phyloP scores from a whole-genome alignment of 106 monocot species.

The Chionographis japonica region DNA sequence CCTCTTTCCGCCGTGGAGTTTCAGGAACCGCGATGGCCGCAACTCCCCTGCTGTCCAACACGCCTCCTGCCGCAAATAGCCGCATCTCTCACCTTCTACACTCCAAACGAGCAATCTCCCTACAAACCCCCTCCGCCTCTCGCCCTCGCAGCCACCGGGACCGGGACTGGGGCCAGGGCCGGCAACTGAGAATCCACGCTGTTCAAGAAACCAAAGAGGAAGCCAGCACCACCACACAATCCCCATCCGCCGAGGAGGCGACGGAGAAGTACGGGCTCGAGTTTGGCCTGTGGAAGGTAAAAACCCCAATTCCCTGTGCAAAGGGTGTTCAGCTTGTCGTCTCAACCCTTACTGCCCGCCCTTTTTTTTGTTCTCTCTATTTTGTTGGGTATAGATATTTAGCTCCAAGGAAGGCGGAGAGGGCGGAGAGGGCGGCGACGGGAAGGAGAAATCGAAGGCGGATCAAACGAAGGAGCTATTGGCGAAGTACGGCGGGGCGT shows the following conservation, averaged over 20 bases:
- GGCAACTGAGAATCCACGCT: conserved; percentile 22
- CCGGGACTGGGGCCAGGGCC: background rate
- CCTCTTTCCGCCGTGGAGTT: background rate
- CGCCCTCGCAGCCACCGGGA: background rate
- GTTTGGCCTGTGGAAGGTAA: conserved; percentile 90
- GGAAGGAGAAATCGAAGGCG: conserved; percentile 64
- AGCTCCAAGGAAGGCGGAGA: conserved; percentile 45
- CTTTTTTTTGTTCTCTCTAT: too few relatives aligned
- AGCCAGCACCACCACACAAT: conserved; percentile 3
- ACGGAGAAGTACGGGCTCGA: conserved; percentile 89
- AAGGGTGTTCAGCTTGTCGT: too few relatives aligned
- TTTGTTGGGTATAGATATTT: too few relatives aligned
- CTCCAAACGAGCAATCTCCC: background rate
- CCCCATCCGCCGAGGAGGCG: conserved; percentile 53
- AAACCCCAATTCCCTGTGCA: too few relatives aligned
- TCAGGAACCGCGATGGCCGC: background rate
- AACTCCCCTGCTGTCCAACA: background rate
- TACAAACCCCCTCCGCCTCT: background rate
- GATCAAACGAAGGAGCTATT: conserved; percentile 87
- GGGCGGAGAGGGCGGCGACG: conserved; percentile 21
- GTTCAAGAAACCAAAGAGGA: conserved; percentile 56
- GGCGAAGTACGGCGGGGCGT: conserved; percentile 90
- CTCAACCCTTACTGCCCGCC: too few relatives aligned
- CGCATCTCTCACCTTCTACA: background rate
- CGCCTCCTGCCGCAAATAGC: background rate